Conservation (phyloP, 192 early-diverging fungal genomes). For the Coemansia sp. region DNA sequence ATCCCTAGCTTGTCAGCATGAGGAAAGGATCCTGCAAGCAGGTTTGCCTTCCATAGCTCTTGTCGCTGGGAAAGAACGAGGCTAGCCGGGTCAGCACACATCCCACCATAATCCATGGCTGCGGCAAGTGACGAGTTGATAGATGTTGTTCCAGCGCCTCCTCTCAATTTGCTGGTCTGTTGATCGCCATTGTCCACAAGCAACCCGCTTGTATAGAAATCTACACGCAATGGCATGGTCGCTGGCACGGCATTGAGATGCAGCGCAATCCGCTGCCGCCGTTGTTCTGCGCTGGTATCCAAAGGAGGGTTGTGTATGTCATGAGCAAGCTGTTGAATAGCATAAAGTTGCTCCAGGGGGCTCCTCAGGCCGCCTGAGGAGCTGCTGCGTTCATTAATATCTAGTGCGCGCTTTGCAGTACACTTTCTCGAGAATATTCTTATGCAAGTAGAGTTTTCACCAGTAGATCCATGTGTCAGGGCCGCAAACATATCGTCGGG, state of each 20-base stretch:
- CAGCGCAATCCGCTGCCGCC: slow-evolving; percentile 20
- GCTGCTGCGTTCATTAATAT: neutral
- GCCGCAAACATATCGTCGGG: slow-evolving; percentile 30
- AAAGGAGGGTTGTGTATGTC: slow-evolving; percentile 14
- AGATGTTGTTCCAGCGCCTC: slow-evolving; percentile 13
- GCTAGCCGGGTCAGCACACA: slow-evolving; percentile 30
- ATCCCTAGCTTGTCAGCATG: slow-evolving; percentile 4
- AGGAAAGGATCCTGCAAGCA: slow-evolving; percentile 2
- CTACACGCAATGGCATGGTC: slow-evolving; percentile 37
- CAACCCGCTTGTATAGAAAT: slow-evolving; percentile 41
- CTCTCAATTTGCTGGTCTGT: neutral
- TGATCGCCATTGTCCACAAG: slow-evolving; percentile 30
- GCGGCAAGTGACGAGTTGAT: slow-evolving; percentile 17
- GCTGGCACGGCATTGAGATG: slow-evolving; percentile 13
- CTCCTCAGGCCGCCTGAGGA: slow-evolving; percentile 10
- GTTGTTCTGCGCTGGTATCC: slow-evolving; percentile 1
- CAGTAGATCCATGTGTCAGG: neutral
- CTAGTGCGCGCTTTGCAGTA: slow-evolving; percentile 13
- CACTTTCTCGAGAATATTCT: slow-evolving; percentile 15
- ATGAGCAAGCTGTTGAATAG: slow-evolving; percentile 25
- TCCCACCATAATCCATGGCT: slow-evolving; percentile 31
- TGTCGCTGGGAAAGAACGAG: slow-evolving; percentile 37
- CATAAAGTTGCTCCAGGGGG: slow-evolving; percentile 34
- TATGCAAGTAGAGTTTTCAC: neutral
- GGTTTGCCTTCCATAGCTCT: slow-evolving; percentile 15